phyloP scores from a whole-genome alignment of 768 basidiomycete species.

The Termitomyces eurrhizus region DNA sequence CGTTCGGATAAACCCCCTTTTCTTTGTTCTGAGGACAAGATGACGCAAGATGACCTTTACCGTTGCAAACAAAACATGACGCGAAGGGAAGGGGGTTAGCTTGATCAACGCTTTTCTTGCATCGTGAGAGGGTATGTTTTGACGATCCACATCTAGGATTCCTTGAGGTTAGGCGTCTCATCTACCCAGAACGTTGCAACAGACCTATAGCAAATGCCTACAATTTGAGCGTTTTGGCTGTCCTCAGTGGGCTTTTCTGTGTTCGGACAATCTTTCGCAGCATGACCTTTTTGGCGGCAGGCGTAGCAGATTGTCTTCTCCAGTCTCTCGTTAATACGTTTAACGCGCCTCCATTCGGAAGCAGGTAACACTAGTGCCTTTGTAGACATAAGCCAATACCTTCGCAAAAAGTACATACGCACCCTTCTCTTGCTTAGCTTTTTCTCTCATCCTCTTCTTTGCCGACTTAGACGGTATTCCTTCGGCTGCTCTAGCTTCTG shows the following conservation, averaged over 20 bases:
- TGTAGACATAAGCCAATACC: slow-evolving; percentile 3
- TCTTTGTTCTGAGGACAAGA: slow-evolving; percentile 76
- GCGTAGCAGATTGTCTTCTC: slow-evolving; percentile 76
- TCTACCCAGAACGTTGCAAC: slow-evolving; percentile 16
- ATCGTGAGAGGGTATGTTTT: slow-evolving; percentile 74
- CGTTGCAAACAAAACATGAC: slow-evolving; percentile 87
- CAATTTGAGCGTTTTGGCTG: slow-evolving; percentile 19
- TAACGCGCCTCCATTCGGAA: slow-evolving; percentile 60
- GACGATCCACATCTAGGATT: slow-evolving; percentile 68
- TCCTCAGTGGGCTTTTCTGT: slow-evolving; percentile 20
- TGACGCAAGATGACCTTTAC: slow-evolving; percentile 81
- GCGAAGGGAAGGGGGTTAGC: slow-evolving; percentile 78
- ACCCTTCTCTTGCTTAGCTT: slow-evolving; percentile 26
- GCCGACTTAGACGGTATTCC: slow-evolving; percentile 20
- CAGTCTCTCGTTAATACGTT: slow-evolving; percentile 55
- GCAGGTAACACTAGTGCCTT: slow-evolving; percentile 8
- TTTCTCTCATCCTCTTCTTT: slow-evolving; percentile 30
- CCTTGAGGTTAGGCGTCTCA: background rate
- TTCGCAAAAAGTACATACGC: slow-evolving; percentile 18
- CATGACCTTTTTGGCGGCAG: slow-evolving; percentile 80
- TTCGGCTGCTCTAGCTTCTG: slow-evolving; percentile 15
- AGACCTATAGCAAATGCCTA: slow-evolving; percentile 73
- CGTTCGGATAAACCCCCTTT: slow-evolving; percentile 86
- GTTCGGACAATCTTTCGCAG: slow-evolving; percentile 77
- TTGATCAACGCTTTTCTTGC: slow-evolving; percentile 61